Conservation (phyloP, 2,329 filamentous ascomycete species). For the Boeremia lycopersici region DNA sequence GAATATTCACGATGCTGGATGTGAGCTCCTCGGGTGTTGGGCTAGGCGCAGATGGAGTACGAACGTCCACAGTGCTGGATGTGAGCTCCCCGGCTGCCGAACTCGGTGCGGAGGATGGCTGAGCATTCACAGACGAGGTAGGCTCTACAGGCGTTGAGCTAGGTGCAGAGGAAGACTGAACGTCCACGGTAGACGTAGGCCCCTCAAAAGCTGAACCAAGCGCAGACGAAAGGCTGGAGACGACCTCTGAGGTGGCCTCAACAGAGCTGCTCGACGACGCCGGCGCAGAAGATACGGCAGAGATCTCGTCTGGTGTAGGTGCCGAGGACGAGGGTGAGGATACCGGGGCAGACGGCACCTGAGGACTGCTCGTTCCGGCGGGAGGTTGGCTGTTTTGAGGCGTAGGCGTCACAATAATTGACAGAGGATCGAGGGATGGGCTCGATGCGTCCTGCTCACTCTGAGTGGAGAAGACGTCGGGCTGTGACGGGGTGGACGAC, state of each 20-base stretch:
- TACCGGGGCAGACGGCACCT: not conserved
- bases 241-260: not conserved
- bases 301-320: not conserved
- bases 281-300: not conserved
- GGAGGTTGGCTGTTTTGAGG: constrained; percentile 8
- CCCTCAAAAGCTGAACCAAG: not conserved
- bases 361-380: constrained; percentile 15
- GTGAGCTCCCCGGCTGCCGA: not conserved
- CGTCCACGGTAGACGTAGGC: not conserved
- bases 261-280: not conserved
- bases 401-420: constrained; percentile 25
- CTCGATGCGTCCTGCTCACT: constrained; percentile 20
- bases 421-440: constrained; percentile 17
- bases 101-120: not conserved
- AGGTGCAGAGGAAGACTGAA: not conserved
- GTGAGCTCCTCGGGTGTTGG: not conserved
- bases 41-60: not conserved
- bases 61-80: not conserved
- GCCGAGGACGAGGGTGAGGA: not conserved
- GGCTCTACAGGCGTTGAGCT: not conserved
- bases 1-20: not conserved
- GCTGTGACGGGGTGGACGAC: constrained; percentile 1
- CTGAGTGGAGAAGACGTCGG: constrained; percentile 16
- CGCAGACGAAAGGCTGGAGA: not conserved
- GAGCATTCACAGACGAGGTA: not conserved